Percentiles rank a stretch among this genome's conserved stretches.
phyloP scores from a whole-genome alignment of 2,329 filamentous ascomycete genomes.

The Chrysoporthe austroafricana region DNA sequence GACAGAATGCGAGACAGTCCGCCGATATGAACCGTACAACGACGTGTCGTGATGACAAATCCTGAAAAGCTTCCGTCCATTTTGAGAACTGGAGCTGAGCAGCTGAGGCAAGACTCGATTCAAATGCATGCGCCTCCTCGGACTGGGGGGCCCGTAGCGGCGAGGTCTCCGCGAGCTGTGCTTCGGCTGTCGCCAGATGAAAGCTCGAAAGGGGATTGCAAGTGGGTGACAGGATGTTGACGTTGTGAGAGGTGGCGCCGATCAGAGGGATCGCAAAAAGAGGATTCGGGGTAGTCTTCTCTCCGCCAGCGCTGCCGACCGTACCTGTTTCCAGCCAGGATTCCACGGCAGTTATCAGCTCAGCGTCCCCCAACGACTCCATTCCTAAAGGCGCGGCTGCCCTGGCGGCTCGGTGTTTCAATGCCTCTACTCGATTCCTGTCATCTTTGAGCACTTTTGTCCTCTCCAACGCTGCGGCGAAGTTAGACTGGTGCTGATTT shows the following conservation, averaged over 20 bases:
- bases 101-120: constrained; percentile 32
- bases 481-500: constrained; percentile 29
- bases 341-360: constrained; percentile 1
- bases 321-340: constrained; percentile 23
- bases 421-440: not conserved
- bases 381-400: constrained; percentile 18
- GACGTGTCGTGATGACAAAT: constrained; percentile 33
- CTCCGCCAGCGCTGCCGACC: not conserved
- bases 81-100: constrained; percentile 50
- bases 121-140: not conserved
- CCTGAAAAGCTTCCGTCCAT: constrained; percentile 49
- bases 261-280: constrained; percentile 45
- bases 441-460: constrained; percentile 2
- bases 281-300: constrained; percentile 46
- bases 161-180: constrained; percentile 43
- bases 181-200: constrained; percentile 56
- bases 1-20: constrained; percentile 56
- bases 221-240: constrained; percentile 47
- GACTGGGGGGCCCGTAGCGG: constrained; percentile 39
- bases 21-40: constrained; percentile 50
- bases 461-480: constrained; percentile 21
- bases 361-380: not conserved
- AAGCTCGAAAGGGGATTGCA: constrained; percentile 59
- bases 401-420: not conserved
- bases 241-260: constrained; percentile 29